Evolutionary conservation across 768 basidiomycete genomes (phyloP).

Genomic region (Phylloporus rhodoxanthus): DNA sequence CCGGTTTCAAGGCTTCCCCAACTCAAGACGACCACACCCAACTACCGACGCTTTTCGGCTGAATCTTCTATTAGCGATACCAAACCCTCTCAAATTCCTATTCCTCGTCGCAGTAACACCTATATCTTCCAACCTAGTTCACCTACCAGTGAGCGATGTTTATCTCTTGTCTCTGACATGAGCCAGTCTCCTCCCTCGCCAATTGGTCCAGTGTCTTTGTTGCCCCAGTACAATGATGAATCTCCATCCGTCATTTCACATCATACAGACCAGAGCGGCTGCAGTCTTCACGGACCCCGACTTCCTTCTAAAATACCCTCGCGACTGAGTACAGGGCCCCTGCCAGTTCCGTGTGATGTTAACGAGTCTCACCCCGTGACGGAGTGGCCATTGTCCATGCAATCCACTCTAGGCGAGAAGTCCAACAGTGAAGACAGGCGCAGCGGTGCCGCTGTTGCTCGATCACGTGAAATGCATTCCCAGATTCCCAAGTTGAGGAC

Average conservation of each 20-base stretch:
- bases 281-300: constrained; percentile 42
- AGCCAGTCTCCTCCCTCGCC: constrained; percentile 10
- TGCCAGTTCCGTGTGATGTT: constrained; percentile 3
- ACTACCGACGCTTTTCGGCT: constrained; percentile 19
- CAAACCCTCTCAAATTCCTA: constrained; percentile 14
- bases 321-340: constrained; percentile 25
- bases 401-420: constrained; percentile 10
- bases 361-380: not conserved
- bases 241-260: constrained; percentile 1
- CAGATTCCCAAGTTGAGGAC: constrained; percentile 28
- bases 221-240: constrained; percentile 1
- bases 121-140: constrained; percentile 11
- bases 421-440: constrained; percentile 11
- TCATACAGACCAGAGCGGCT: constrained; percentile 23
- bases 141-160: constrained; percentile 6
- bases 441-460: not conserved
- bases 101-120: constrained; percentile 10
- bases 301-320: constrained; percentile 30
- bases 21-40: constrained; percentile 18
- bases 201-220: not conserved
- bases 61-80: constrained; percentile 25
- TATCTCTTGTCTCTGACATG: constrained; percentile 12
- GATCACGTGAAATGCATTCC: constrained; percentile 15
- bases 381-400: not conserved
- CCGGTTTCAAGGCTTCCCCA: constrained; percentile 30